Evolutionary conservation across 129 eudicot genomes (phyloP), one percentile per base, ranked within the genome.

Genomic region (Daucus carota): DNA sequence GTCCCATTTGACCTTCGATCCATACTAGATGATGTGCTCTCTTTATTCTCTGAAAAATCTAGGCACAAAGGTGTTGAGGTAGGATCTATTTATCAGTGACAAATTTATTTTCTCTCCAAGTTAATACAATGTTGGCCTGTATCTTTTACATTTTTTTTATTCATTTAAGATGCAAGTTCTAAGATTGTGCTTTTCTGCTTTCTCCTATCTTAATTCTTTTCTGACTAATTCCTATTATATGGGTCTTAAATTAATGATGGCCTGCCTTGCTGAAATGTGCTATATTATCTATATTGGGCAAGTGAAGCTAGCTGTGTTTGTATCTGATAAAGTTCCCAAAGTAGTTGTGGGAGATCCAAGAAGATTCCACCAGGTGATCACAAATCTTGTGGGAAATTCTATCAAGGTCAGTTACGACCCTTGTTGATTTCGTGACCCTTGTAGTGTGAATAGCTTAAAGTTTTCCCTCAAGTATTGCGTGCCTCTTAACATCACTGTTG

Each of bases 341-440:
- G 81, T 89, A 75, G 86, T 92, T 44, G 83, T 89, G 80, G 97
- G 97, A 10, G 97, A 92, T 81, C 87, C 97, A 0, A 96, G 97
- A 75, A 81, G 97, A 81, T 89, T 92, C 84, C 79, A 96, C 45
- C 97, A 92, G 79, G 95, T 92, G 54, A 86, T 92, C 40, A 92
- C 93, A 59, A 92, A 92, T 85, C 97, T 92, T 38, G 96, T 92
- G 40, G 96, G 96, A 31, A 92, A 92, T 80, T 89, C 97, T 1
- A 89, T 92, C 68, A 92, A 92, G 82, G 97, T 92, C 81, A 84
- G 78, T 2, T 60, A 88, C 84, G 77, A 43, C 32, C 41, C 38
- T 48, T 73, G 3, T 54, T 50, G 74, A 14, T 54, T 26, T 33
- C 13, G 45, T 34, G 3, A 50, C 33, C 45, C 73, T 69, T 69